Evolutionary conservation across 768 basidiomycete genomes (phyloP).

Genomic region (Lentinula detonsa): DNA sequence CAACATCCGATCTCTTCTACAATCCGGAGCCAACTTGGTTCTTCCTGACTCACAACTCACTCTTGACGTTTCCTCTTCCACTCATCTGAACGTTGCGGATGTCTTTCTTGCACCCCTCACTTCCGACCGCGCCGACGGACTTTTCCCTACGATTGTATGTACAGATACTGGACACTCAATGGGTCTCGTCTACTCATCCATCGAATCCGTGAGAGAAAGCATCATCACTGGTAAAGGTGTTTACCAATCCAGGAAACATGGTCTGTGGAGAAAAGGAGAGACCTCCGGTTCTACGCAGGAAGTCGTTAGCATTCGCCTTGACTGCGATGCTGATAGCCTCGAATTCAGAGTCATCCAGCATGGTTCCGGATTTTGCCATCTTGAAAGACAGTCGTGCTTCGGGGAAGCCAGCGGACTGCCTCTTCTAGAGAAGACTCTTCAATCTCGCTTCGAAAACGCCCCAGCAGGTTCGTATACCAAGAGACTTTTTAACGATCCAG

Average conservation of each 20-base stretch:
- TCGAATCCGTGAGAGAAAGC: conserved; percentile 78
- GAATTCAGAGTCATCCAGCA: conserved; percentile 89
- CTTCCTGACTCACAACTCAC: conserved; percentile 71
- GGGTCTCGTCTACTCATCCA: conserved; percentile 94
- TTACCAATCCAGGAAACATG: conserved; percentile 94
- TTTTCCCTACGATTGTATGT: conserved; percentile 90
- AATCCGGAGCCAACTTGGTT: conserved; percentile 59
- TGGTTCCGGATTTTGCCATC: conserved; percentile 92
- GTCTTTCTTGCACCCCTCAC: conserved; percentile 78
- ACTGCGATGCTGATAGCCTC: conserved; percentile 91
- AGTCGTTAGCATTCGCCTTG: conserved; percentile 72
- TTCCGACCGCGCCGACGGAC: conserved; percentile 86
- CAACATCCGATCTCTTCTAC: conserved; percentile 53
- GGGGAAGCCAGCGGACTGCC: conserved; percentile 74
- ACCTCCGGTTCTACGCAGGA: conserved; percentile 93
- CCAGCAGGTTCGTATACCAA: conserved; percentile 92
- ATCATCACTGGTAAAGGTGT: conserved; percentile 87
- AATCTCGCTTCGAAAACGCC: conserved; percentile 63
- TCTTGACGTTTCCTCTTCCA: conserved; percentile 41
- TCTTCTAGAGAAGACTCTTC: conserved; percentile 75
- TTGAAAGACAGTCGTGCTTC: conserved; percentile 85
- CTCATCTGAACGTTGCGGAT: conserved; percentile 70
- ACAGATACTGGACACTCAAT: conserved; percentile 73
- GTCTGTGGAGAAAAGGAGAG: conserved; percentile 95
- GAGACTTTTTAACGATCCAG: conserved; percentile 75